Percentiles rank a stretch among this genome's conserved stretches.
phyloP scores from a whole-genome alignment of 2,329 filamentous ascomycete species.

The Arthrobotrys iridis region DNA sequence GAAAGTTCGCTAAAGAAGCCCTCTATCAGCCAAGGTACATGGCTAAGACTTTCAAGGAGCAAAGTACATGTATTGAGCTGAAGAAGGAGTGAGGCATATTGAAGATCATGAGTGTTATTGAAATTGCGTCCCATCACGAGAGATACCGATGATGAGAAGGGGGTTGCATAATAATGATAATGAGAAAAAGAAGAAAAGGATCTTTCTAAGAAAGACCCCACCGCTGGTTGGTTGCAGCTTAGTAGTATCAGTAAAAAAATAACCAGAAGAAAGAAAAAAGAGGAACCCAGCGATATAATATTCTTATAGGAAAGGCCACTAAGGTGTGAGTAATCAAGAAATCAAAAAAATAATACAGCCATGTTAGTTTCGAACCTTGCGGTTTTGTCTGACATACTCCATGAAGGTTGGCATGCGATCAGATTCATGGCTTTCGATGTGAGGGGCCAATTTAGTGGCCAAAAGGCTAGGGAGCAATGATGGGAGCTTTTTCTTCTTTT shows the following conservation, averaged over 20 bases:
- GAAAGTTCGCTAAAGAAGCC: no score
- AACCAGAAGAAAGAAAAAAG: background rate
- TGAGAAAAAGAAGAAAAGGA: background rate
- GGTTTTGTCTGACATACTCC: background rate
- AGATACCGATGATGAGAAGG: background rate
- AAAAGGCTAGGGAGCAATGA: background rate
- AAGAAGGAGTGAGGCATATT: no score
- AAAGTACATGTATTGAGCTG: no score
- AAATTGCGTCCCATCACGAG: constrained; percentile 16
- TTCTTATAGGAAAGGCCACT: background rate
- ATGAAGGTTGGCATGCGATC: background rate
- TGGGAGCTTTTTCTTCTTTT: background rate
- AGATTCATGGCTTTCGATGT: no score
- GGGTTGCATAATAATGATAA: no score
- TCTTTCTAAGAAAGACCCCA: background rate
- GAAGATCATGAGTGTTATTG: no score
- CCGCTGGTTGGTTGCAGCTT: background rate
- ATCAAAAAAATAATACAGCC: background rate
- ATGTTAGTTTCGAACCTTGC: background rate
- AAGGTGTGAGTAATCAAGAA: background rate
- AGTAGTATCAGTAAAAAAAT: background rate
- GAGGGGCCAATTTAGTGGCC: no score
- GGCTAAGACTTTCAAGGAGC: no score
- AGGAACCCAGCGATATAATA: background rate
- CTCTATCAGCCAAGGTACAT: no score